Percentiles rank a stretch among this genome's conserved stretches.
These are phyloP conservation scores for Globisporangium viniferum DNA, from an alignment of 352 stramenopile species.

Conservation along the genomic window DNA sequence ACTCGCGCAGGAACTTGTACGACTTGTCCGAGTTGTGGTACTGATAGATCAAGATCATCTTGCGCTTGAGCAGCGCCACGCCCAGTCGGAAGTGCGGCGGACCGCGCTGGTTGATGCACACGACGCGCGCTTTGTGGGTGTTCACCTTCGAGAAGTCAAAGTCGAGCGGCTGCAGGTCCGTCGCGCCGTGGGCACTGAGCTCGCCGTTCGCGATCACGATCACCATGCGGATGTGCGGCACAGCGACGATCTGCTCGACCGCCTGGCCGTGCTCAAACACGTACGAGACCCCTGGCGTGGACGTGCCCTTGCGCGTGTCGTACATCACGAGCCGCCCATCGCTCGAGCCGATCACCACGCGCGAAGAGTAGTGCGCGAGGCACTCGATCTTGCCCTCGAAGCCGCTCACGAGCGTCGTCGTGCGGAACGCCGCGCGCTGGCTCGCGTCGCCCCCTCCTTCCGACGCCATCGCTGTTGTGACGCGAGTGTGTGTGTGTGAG, in stretches of 20 bases:
- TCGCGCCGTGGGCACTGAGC: conserved; percentile 69
- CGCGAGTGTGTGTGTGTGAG: background rate
- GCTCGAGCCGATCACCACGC: conserved; percentile 75
- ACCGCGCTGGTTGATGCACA: conserved; percentile 82
- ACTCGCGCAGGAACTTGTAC: conserved; percentile 79
- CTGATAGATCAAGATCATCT: conserved; percentile 78
- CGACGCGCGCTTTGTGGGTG: conserved; percentile 56
- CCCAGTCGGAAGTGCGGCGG: conserved; percentile 82
- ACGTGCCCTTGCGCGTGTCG: conserved; percentile 82
- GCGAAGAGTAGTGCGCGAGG: conserved; percentile 85
- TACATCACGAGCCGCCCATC: conserved; percentile 85
- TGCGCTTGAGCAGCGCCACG: conserved; percentile 58
- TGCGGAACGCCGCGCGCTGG: conserved; percentile 73
- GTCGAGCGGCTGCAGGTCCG: conserved; percentile 67
- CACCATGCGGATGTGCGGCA: conserved; percentile 87
- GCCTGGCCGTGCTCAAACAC: conserved; percentile 69
- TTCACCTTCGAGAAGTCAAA: conserved; percentile 86
- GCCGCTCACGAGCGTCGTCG: conserved; percentile 61
- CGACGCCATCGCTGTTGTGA: conserved; percentile 12
- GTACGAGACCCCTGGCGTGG: conserved; percentile 51
- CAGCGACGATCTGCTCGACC: conserved; percentile 78
- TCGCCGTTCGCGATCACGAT: conserved; percentile 78
- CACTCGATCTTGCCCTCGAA: conserved; percentile 85
- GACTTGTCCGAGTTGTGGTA: conserved; percentile 77
- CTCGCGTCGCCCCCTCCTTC: conserved; percentile 19